phyloP scores from a whole-genome alignment of 352 stramenopile genomes.

The Phytophthora pseudosyringae region DNA sequence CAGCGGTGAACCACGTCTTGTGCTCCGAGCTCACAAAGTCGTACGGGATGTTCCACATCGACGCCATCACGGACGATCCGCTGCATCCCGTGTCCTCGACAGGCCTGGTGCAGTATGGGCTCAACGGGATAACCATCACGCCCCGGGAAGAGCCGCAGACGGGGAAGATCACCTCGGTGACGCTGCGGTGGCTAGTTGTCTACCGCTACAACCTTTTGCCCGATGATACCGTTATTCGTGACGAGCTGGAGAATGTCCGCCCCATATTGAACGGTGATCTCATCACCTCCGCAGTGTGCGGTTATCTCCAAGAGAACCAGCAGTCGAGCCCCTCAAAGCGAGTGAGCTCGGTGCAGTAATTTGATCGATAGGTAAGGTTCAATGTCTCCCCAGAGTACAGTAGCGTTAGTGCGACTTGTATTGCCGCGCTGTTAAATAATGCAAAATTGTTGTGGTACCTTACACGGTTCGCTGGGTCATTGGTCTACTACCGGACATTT shows the following conservation, averaged over 20 bases:
- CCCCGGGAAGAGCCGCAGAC: constrained; percentile 29
- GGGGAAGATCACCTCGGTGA: constrained; percentile 24
- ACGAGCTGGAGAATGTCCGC: constrained; percentile 32
- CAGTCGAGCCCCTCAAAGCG: background rate
- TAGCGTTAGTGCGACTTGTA: background rate
- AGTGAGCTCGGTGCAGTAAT: background rate
- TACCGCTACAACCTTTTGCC: constrained; percentile 46
- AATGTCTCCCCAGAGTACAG: background rate
- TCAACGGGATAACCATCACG: constrained; percentile 35
- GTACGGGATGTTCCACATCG: constrained; percentile 37
- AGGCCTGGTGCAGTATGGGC: constrained; percentile 25
- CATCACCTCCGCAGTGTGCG: constrained; percentile 31
- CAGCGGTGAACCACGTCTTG: constrained; percentile 33
- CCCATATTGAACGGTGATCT: constrained; percentile 40
- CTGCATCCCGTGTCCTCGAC: constrained; percentile 17
- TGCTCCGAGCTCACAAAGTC: constrained; percentile 31
- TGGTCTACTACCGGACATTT: too few species aligned
- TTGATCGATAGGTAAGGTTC: background rate
- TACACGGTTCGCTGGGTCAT: too few species aligned
- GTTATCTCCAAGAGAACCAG: constrained; percentile 27
- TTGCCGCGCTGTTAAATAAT: background rate
- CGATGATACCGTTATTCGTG: constrained; percentile 21
- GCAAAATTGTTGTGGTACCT: too few species aligned
- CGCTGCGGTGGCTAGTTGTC: constrained; percentile 33
- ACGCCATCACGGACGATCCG: constrained; percentile 34